A percentile compares a stretch with the other conserved stretches of the same genome.
phyloP scores from a whole-genome alignment of 257 asterid genomes.

The Fraxinus excelsior region DNA sequence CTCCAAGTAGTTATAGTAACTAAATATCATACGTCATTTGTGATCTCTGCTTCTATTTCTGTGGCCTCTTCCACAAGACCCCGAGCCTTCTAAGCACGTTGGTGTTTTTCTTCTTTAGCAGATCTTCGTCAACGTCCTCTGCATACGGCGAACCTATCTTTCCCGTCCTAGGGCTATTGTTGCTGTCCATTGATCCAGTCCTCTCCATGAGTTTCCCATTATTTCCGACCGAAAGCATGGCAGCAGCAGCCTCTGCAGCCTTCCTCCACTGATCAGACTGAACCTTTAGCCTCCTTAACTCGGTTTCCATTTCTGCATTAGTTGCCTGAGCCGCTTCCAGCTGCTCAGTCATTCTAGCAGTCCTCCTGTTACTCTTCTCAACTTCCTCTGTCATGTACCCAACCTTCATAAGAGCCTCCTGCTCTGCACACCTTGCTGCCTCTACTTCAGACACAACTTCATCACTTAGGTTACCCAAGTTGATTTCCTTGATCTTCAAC shows the following conservation, averaged over 20 bases:
- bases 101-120: conserved; percentile 73
- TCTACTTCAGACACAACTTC: conserved; percentile 42
- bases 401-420: conserved; percentile 60
- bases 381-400: conserved; percentile 62
- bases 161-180: conserved; percentile 55
- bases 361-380: conserved; percentile 59
- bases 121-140: conserved; percentile 71
- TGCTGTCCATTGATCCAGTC: conserved; percentile 75
- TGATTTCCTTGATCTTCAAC: conserved; percentile 34
- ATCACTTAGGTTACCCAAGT: conserved; percentile 24
- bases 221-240: conserved; percentile 75
- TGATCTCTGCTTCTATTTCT: conserved; percentile 43
- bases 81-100: conserved; percentile 80
- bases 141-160: conserved; percentile 58
- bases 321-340: conserved; percentile 68
- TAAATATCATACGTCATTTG: too few species aligned
- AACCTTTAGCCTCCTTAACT: conserved; percentile 73
- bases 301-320: conserved; percentile 78
- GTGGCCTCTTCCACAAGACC: conserved; percentile 85
- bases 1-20: too few species aligned
- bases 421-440: conserved; percentile 56
- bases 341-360: conserved; percentile 55
- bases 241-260: conserved; percentile 95
- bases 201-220: conserved; percentile 74
- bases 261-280: conserved; percentile 97